Base-by-base conservation (phyloP, 495 filamentous ascomycete genomes). In the Talaromyces proteolyticus region DNA sequence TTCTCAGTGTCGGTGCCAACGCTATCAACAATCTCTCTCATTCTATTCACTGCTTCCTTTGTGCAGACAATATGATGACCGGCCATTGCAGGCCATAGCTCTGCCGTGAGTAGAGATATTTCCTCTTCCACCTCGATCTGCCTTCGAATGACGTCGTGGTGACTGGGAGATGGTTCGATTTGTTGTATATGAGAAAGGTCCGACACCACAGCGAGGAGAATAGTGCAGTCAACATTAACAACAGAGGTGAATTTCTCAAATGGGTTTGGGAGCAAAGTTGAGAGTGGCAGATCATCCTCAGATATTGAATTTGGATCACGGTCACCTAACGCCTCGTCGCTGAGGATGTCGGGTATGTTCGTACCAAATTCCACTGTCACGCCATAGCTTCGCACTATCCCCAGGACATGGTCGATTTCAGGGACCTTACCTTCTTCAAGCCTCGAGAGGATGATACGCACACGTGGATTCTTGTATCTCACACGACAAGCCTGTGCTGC, bases 171-270 rank as follows among this genome's bases (percentile, higher is more conserved):
- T 41, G 56, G 61, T 20, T 29, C 42, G 20, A 68, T 71, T 17
- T 63, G 43, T 38, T 73, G 68, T 20, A 66, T 59, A 57, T 88
- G 84, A 0, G 82, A 86, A 5, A 89, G 72, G 58, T 89, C 86
- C n/a, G 82, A 86, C 18, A 82, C 77, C 39, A 87, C 68, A 17
- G 84, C 86, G 10, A 89, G 76, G 22, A 89, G 72, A 47, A 89
- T 73, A 7, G 85, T 88, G 65, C 85, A 88, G 62, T 89, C 86
- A 52, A 89, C 73, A 63, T 89, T 89, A 34, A 89, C 53, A 3
- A 69, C 76, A 6, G 72, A 25, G 1, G 83, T 80, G 57, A 87
- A 79, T 1, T 63, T 56, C 24, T 70, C 70, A 59, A 77, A 76
- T 4, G 68, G 75, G 50, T 81, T 72, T 14, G 75, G 73, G 17